Conservation (phyloP, 768 basidiomycete genomes). For the Boletus edulis region DNA sequence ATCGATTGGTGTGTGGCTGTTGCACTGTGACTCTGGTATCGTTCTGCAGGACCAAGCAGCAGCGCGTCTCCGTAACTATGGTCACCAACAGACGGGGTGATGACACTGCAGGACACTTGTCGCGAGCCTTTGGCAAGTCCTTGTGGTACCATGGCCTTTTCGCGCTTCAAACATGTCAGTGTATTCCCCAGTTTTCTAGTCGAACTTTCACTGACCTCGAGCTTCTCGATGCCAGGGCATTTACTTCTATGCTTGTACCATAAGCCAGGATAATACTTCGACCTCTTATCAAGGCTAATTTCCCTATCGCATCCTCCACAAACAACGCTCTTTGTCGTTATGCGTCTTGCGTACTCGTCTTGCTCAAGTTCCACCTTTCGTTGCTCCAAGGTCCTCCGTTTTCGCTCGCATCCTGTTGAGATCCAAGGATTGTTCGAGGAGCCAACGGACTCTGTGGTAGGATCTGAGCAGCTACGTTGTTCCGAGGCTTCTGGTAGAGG, state of each 20-base stretch:
- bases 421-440: conserved; percentile 7
- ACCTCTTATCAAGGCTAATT: conserved; percentile 36
- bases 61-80: neutral
- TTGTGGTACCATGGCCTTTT: conserved; percentile 1
- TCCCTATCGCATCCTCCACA: conserved; percentile 29
- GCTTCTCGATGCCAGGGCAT: conserved; percentile 23
- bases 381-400: conserved; percentile 27
- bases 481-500: conserved; percentile 2
- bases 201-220: conserved; percentile 23
- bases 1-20: neutral
- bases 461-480: neutral
- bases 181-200: neutral
- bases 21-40: neutral
- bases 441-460: neutral
- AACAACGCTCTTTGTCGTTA: conserved; percentile 27
- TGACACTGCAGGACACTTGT: conserved; percentile 1
- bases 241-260: conserved; percentile 34
- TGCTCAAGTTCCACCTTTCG: conserved; percentile 28
- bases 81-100: neutral
- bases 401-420: conserved; percentile 23
- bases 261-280: conserved; percentile 34
- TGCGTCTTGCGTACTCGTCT: conserved; percentile 24
- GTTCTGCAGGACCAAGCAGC: neutral
- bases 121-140: neutral
- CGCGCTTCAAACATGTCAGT: conserved; percentile 21